Evolutionary conservation across 1,284 basidiomycete species (phyloP), one percentile per base, ranked within the genome.

Genomic region (Trichosporon asahii): DNA sequence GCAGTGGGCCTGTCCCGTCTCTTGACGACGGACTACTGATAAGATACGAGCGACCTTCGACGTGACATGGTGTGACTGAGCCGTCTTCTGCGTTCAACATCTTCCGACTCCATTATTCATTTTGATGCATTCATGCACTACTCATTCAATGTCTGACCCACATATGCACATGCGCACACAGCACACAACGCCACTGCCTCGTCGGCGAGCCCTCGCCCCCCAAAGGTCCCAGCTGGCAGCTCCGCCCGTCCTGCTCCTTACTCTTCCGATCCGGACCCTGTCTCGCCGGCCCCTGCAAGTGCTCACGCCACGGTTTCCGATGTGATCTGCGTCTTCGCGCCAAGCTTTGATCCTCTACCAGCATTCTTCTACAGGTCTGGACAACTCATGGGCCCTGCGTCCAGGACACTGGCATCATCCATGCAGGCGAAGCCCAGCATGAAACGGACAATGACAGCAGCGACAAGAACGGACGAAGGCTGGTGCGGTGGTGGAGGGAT

Each of bases 1-100:
- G 27, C 27, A 23, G 57, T 31, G 18, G 57, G 57, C 57, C 57
- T 61, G 57, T 61, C 57, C 57, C 57, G 57, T 61, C 15, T 33
- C 57, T 61, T 61, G 29, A 61, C 57, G 57, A 61, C 57, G 27
- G 29, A 18, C 9, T 12, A 31, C 15, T 61, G 57, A 61, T 61
- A 61, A 61, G 57, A 61, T 61, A 61, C 29, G 18, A 61, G 57
- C 57, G 49, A 33, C 31, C 9, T 29, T 31, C 18, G 29, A 60
- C 57, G 57, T 31, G 27, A 61, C 57, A 61, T 31, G 29, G 29
- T 18, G 57, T 33, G 29, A 61, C 57, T 18, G 4, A 12, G 6
- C 29, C 21, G 14, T 23, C 18, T 31, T 61, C 29, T 31, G 18
- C 18, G 4, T 18, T 12, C 18, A n/a, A n/a, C n/a, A 18, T 33